A percentile compares a stretch with the other conserved stretches of the same genome.
phyloP scores from a whole-genome alignment of 108 stramenopile genomes.

The Phaeodactylum tricornutum region DNA sequence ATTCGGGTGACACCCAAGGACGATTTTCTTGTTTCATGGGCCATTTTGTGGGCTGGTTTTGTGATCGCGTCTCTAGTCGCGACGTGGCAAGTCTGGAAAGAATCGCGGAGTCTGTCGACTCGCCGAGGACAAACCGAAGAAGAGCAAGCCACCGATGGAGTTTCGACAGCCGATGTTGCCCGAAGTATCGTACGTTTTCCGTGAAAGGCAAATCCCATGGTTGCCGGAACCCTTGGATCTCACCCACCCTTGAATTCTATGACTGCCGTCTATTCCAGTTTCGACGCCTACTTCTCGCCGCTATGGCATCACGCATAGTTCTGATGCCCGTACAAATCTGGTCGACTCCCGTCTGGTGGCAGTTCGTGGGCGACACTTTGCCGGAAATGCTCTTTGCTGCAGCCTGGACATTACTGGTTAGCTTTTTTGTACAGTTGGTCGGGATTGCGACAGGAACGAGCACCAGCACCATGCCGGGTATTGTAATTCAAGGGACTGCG shows the following conservation, averaged over 20 bases:
- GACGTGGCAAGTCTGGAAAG: conserved; percentile 14
- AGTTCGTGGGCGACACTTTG: conserved; percentile 37
- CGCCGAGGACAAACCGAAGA: conserved; percentile 7
- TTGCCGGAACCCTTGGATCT: too few relatives aligned
- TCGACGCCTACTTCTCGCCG: conserved; percentile 25
- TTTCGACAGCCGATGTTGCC: conserved; percentile 10
- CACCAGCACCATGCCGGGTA: conserved; percentile 9
- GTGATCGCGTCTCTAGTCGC: conserved; percentile 10
- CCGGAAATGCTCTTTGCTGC: conserved; percentile 43
- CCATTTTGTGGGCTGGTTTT: conserved; percentile 22
- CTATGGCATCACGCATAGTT: conserved; percentile 17
- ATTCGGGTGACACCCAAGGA: conserved; percentile 35
- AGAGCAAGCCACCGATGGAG: conserved; percentile 9
- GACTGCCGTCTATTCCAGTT: conserved; percentile 16
- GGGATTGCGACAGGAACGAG: conserved; percentile 27
- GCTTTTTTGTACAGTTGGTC: conserved; percentile 45
- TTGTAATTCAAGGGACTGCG: conserved; percentile 19
- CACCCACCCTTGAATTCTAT: too few relatives aligned
- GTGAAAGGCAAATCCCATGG: not conserved
- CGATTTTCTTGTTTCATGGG: conserved; percentile 23
- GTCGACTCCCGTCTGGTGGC: conserved; percentile 21
- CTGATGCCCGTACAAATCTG: conserved; percentile 34
- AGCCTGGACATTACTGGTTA: conserved; percentile 42
- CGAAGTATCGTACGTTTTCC: conserved; percentile 11
- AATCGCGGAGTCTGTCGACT: conserved; percentile 4